Evolutionary conservation across 371 early-diverging fungal species (phyloP), one percentile per base, ranked within the genome.

Genomic region (Gilbertella persicaria): DNA sequence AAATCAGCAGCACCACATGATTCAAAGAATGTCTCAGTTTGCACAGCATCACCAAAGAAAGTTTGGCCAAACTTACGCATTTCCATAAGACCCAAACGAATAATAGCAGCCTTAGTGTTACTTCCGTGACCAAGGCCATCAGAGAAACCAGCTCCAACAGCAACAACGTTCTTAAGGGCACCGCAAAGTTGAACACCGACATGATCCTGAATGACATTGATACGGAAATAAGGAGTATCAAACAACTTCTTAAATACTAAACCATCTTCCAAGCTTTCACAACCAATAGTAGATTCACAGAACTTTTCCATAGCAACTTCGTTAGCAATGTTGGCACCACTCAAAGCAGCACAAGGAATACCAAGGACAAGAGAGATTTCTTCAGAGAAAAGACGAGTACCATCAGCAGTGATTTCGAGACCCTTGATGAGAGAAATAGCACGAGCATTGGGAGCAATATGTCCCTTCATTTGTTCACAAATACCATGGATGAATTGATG

Each of bases 161-260:
- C 97, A n/a, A 99, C 91, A 17, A 99, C 88, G 82, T 99, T 99
- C 83, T 99, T 99, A 33, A 99, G 71, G 3, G 99, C 97, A 58
- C 99, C 99, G 74, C 96, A 98, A 26, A 99, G 74, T 75, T 99
- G 98, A 16, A 98, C 95, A 49, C 95, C 95, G 37, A 87, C 83
- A 5, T 92, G 85, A 73, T 98, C 98, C 38, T 83, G 72, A 28
- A 94, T 85, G 49, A 87, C 86, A 69, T 81, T 85, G 66, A 96
- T 87, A 43, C 80, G 83, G 82, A 97, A 98, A 68, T 93, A 88
- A 9, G 83, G 79, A 5, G 94, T 93, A 66, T 94, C 79, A 73
- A 99, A 96, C 36, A 97, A 63, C 45, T 86, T 72, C 42, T 85
- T 71, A 69, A 92, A 90, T 30, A 90, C 53, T 17, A 85, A 74